Evolutionary conservation across 345 rosid species (phyloP), one percentile per base, ranked within the genome.

Genomic region (Brassica incana): DNA sequence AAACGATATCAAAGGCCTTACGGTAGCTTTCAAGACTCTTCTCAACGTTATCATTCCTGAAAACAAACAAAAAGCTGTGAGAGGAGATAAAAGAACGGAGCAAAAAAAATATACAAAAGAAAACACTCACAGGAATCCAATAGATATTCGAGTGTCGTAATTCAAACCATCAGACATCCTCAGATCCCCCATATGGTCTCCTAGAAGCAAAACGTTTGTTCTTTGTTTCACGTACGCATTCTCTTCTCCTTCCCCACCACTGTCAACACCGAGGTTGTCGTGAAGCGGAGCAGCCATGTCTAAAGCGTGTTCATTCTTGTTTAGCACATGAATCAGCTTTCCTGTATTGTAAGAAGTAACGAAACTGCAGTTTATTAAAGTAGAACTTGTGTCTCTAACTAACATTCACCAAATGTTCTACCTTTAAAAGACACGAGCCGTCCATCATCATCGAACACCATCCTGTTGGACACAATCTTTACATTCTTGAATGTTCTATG

Each of bases 231-330:
- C 82, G 0, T 84, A 83, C 68, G 77, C 82, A 75, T 48, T 76
- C 54, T 83, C 92, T 78, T 79, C 74, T 23, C 68, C 72, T 58
- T 80, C 75, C 59, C 78, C 85, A 67, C 76, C 48, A 45, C 3
- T 60, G 65, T 85, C 88, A 25, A 35, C 68, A 43, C 93, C 94
- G 59, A 87, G 69, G 56, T 71, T 89, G 59, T 87, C 86, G 33
- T 87, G 96, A 83, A 92, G 89, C 61, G 93, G 96, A 84, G 87
- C 88, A 84, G 96, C 90, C 93, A 92, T 92, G 80, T 89, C 98
- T 73, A 92, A 88, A 78, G 96, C 97, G 77, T 87, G 98, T 78
- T 92, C 91, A 73, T 94, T 94, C 83, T 94, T 94, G 82, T 92
- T 94, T 77, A 90, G 85, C 78, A 87, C 86, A 43, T 92, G 98